phyloP scores from a whole-genome alignment of 2,329 filamentous ascomycete genomes.

The Trichoderma arundinaceum region DNA sequence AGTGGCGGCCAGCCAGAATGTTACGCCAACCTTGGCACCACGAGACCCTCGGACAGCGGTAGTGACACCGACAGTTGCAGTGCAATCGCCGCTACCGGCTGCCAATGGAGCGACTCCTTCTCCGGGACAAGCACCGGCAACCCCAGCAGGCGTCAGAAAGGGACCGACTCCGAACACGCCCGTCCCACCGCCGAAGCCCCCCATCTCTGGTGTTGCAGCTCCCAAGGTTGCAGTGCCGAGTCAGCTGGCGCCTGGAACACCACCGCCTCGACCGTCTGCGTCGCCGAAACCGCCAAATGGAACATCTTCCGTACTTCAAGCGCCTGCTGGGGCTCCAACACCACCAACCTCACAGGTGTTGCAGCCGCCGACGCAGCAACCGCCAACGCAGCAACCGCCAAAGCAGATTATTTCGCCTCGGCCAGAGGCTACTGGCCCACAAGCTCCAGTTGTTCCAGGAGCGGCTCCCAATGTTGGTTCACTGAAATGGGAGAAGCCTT shows the following conservation, averaged over 20 bases:
- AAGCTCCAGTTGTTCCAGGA: constrained; percentile 40
- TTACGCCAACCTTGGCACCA: constrained; percentile 43
- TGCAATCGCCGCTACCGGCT: constrained; percentile 10
- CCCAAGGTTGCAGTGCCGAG: constrained; percentile 40
- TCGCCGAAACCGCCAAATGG: constrained; percentile 42
- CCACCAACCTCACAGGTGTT: constrained; percentile 43
- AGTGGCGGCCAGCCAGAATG: constrained; percentile 45
- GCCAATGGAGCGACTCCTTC: constrained; percentile 38
- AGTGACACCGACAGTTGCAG: constrained; percentile 34
- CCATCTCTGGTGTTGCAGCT: constrained; percentile 35
- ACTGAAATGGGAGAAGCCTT: constrained; percentile 52
- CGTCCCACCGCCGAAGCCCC: constrained; percentile 46
- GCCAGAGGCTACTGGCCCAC: constrained; percentile 39
- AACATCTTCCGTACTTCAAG: constrained; percentile 46
- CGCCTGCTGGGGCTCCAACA: constrained; percentile 42
- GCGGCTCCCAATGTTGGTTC: constrained; percentile 38
- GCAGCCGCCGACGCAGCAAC: constrained; percentile 42
- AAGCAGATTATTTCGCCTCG: constrained; percentile 45
- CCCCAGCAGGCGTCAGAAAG: constrained; percentile 39
- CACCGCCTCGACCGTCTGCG: constrained; percentile 40
- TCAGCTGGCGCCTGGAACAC: constrained; percentile 39
- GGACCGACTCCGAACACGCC: constrained; percentile 43
- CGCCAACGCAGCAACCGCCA: constrained; percentile 41
- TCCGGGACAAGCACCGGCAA: constrained; percentile 34
- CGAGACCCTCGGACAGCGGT: constrained; percentile 42